phyloP scores from a whole-genome alignment of 495 filamentous ascomycete genomes.

The Penicillium steckii region DNA sequence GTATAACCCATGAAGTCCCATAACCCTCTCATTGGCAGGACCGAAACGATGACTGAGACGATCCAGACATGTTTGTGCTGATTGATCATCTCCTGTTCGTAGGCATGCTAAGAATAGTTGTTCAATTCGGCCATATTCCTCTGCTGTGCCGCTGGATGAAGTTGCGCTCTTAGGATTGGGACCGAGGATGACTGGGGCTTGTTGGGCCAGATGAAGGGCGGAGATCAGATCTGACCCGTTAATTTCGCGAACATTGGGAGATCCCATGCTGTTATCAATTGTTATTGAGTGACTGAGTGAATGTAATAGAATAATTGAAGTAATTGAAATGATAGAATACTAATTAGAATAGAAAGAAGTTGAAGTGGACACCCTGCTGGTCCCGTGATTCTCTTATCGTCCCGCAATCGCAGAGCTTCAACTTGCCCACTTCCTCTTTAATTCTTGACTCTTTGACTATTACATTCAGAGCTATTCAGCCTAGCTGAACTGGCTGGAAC shows the following conservation, averaged over 20 bases:
- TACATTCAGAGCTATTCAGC: too few relatives aligned
- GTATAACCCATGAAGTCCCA: slow-evolving; percentile 78
- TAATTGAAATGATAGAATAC: not conserved
- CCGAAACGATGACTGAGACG: slow-evolving; percentile 78
- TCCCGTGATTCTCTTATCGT: too few relatives aligned
- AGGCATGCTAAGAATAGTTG: slow-evolving; percentile 81
- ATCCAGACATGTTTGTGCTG: slow-evolving; percentile 72
- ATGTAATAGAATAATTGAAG: not conserved
- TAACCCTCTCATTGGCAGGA: slow-evolving; percentile 73
- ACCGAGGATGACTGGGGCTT: slow-evolving; percentile 68
- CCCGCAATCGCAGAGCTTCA: too few relatives aligned
- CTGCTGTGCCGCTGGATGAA: slow-evolving; percentile 58
- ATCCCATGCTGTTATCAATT: slow-evolving; percentile 18
- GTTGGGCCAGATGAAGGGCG: slow-evolving; percentile 72
- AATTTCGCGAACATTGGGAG: slow-evolving; percentile 13
- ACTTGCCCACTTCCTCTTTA: too few relatives aligned
- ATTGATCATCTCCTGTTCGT: slow-evolving; percentile 77
- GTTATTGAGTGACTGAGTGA: not conserved
- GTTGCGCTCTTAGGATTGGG: slow-evolving; percentile 46
- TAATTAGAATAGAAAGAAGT: not conserved
- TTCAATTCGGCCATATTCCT: slow-evolving; percentile 80
- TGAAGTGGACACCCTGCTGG: too few relatives aligned
- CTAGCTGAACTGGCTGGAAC: too few relatives aligned
- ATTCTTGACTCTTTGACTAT: too few relatives aligned
- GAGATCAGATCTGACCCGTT: slow-evolving; percentile 40